Evolutionary conservation across 192 early-diverging fungal species (phyloP).

Genomic region (Coemansia biformis): DNA sequence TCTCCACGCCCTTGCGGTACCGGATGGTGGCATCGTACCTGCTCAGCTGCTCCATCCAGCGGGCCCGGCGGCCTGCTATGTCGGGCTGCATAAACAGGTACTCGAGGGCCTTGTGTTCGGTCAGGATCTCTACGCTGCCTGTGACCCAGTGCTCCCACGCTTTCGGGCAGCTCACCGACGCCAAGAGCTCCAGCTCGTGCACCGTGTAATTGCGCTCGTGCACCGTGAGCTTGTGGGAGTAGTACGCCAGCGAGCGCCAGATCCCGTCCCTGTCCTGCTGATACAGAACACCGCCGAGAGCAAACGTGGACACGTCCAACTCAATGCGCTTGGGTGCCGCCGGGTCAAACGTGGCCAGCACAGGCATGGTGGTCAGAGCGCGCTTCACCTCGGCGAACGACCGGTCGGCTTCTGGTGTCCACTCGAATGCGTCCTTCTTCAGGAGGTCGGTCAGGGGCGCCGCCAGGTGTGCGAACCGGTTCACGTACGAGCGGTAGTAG

Average conservation of each 20-base stretch:
- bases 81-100: background rate
- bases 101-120: constrained; percentile 4
- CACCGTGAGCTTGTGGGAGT: background rate
- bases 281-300: constrained; percentile 10
- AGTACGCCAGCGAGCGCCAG: constrained; percentile 9
- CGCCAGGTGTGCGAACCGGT: background rate
- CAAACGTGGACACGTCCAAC: constrained; percentile 6
- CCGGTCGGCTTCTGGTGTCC: background rate
- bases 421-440: constrained; percentile 1
- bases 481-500: constrained; percentile 8
- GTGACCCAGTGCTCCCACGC: constrained; percentile 4
- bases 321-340: constrained; percentile 1
- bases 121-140: background rate
- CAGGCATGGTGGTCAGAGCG: background rate
- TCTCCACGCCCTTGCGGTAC: constrained; percentile 7
- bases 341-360: constrained; percentile 11
- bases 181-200: constrained; percentile 13
- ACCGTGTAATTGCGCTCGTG: constrained; percentile 8
- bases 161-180: background rate
- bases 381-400: background rate
- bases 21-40: background rate
- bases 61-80: background rate
- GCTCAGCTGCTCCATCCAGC: constrained; percentile 2
- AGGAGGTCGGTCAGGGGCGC: constrained; percentile 4
- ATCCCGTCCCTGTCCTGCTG: background rate